phyloP scores from a whole-genome alignment of 1,284 basidiomycete genomes.

The Cerrena zonata region DNA sequence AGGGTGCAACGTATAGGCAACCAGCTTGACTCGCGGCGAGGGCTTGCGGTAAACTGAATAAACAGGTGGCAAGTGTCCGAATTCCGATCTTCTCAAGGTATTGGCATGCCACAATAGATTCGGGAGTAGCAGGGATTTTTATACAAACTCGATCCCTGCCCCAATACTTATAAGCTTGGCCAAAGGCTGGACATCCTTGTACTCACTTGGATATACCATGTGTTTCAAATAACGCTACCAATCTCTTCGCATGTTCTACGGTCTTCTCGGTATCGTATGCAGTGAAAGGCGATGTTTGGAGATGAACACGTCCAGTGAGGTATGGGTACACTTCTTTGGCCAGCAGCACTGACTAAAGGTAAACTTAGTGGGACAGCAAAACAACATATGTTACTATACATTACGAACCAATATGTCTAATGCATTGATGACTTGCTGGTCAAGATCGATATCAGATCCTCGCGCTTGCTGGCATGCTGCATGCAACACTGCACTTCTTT shows the following conservation, averaged over 20 bases:
- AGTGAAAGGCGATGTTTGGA: conserved; percentile 39
- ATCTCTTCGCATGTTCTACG: conserved; percentile 39
- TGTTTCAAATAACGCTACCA: conserved; percentile 38
- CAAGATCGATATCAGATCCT: conserved; percentile 19
- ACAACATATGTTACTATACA: background rate
- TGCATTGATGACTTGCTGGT: conserved; percentile 31
- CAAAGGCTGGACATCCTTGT: background rate
- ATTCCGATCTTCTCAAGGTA: conserved; percentile 36
- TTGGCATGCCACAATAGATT: conserved; percentile 41
- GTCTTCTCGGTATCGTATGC: conserved; percentile 41
- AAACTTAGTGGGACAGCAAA: conserved; percentile 3
- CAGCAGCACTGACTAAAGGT: conserved; percentile 37
- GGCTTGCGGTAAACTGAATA: conserved; percentile 44
- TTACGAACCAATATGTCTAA: conserved; percentile 37
- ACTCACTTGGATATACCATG: conserved; percentile 40
- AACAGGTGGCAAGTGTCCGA: conserved; percentile 41
- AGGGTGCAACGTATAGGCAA: conserved; percentile 44
- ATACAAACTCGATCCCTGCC: conserved; percentile 42
- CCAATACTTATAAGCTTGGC: background rate
- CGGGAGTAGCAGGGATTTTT: conserved; percentile 46
- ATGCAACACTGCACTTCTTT: conserved; percentile 29
- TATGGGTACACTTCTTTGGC: conserved; percentile 41
- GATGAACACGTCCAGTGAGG: conserved; percentile 42
- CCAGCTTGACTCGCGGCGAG: conserved; percentile 43
- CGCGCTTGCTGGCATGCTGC: conserved; percentile 30